Base-by-base conservation (phyloP, 306 rosid species). In the Rosa multiflora region DNA sequence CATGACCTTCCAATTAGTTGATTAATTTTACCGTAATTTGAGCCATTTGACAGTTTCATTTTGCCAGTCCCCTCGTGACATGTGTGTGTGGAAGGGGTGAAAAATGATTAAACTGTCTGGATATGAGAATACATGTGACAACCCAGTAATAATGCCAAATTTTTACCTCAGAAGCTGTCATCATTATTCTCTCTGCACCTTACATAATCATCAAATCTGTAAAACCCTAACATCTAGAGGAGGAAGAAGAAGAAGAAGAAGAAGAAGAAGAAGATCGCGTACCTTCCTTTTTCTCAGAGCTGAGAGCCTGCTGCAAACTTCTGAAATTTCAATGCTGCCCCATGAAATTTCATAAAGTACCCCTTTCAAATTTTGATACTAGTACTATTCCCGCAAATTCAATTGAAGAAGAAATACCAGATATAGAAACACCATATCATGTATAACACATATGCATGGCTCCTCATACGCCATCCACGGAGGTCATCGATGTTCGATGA, bases 391-490 rank as follows among this genome's bases (percentile, higher is more conserved):
- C 70, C 35, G 70, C 44, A 37, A 64, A 64, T 15, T 64, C 44
- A 35, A 37, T 32, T 35, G 44, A 35, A 32, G 21, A 63, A 59
- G 66, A 59, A 21, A 21, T 59, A 59, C 66, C 29, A 21, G 32
- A 59, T 59, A 58, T 58, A 56, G 11, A 56, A 20, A n/a, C 63
- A 56, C 63, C 59, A 37, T 66, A 39, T 67, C 48, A 67, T 17
- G 71, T 18, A 67, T 67, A 67, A 17, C 71, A 67, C 48, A 39
- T 92, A 88, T 94, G 98, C 98, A 83, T 92, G 98, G 88, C 98
- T 94, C 97, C 98, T 91, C 89, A 91, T 87, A 94, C 94, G 98
- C 98, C 98, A 94, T 94, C 89, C 88, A 85, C 86, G 81, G 89
- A 94, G 89, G 82, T 82, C 91, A 92, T 77, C 97, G 91, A 46